Conservation (phyloP, 1,284 basidiomycete genomes). For the Apiotrichum gamsii region DNA sequence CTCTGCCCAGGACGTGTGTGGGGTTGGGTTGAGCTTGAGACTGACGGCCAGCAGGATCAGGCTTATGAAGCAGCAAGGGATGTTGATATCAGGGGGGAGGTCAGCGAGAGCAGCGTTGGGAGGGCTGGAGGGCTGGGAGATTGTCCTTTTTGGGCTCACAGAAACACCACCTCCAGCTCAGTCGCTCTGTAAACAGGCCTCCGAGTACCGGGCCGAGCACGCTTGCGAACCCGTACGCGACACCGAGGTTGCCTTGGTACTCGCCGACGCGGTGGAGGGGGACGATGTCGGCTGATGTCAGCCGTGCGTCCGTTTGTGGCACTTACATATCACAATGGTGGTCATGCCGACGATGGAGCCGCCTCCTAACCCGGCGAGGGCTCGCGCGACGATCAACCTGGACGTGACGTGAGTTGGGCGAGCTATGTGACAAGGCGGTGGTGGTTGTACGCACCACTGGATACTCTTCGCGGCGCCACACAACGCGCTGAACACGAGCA, state of each 20-base stretch:
- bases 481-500: constrained; percentile 29
- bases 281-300: constrained; percentile 28
- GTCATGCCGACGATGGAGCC: constrained; percentile 38
- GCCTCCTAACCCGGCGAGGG: constrained; percentile 38
- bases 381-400: constrained; percentile 34
- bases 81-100: constrained; percentile 16
- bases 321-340: constrained; percentile 19
- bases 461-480: constrained; percentile 30
- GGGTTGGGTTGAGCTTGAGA: constrained; percentile 62
- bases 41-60: constrained; percentile 67
- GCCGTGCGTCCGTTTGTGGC: not conserved
- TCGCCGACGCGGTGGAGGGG: constrained; percentile 36
- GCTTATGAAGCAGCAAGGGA: constrained; percentile 51
- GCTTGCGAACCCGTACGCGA: constrained; percentile 40
- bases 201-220: constrained; percentile 46
- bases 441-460: constrained; percentile 25
- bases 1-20: constrained; percentile 8
- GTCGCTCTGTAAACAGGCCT: constrained; percentile 34
- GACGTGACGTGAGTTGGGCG: too few species aligned
- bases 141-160: constrained; percentile 17
- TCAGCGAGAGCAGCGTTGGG: not conserved
- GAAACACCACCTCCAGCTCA: constrained; percentile 30
- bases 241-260: constrained; percentile 41
- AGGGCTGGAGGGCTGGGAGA: not conserved
- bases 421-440: too few species aligned